phyloP scores from a whole-genome alignment of 768 basidiomycete genomes.

The Tubosaeta brunneosetosa region DNA sequence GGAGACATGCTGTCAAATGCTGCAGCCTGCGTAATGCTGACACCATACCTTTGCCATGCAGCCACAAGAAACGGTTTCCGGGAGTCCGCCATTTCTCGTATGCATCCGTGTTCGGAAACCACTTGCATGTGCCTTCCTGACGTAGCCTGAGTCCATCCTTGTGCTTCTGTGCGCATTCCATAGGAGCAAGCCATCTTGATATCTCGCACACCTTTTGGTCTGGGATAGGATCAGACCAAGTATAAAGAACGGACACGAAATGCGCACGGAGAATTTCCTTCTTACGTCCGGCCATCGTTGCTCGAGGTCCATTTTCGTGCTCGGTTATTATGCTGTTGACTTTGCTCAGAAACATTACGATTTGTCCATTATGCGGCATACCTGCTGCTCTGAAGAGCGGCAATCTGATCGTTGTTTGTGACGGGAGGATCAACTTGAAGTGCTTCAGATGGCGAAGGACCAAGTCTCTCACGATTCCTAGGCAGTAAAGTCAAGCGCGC shows the following conservation, averaged over 20 bases:
- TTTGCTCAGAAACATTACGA: background rate
- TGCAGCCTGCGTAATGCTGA: background rate
- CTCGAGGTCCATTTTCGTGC: background rate
- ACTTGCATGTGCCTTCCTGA: conserved; percentile 1
- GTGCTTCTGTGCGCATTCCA: background rate
- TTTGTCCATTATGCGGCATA: background rate
- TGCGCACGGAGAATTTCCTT: background rate
- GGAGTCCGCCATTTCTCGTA: background rate
- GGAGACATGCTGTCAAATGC: background rate
- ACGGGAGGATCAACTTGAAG: background rate
- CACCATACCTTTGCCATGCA: background rate
- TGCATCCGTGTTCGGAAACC: background rate
- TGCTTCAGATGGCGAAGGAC: background rate
- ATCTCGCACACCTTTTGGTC: background rate
- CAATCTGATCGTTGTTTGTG: background rate
- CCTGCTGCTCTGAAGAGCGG: background rate
- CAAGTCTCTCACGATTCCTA: background rate
- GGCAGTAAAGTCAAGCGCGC: background rate
- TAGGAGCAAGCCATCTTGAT: background rate
- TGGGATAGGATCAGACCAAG: background rate
- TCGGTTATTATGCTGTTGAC: background rate
- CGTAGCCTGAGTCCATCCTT: background rate
- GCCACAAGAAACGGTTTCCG: background rate
- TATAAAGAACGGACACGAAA: background rate
- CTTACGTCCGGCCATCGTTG: background rate